These are phyloP conservation scores for Mycena floridula DNA, from an alignment of 768 basidiomycete species.

Conservation along the genomic window DNA sequence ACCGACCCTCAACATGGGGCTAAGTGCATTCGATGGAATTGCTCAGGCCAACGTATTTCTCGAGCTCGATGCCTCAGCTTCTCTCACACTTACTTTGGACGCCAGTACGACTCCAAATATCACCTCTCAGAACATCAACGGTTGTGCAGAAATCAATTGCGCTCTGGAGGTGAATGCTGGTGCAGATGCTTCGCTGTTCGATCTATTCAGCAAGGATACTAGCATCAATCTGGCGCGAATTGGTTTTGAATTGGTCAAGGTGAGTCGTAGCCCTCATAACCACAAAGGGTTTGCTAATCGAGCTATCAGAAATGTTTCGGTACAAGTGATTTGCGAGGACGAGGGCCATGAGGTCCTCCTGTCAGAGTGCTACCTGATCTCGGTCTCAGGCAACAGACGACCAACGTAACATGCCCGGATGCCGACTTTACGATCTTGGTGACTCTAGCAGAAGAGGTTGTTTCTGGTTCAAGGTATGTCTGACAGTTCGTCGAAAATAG, in stretches of 20 bases:
- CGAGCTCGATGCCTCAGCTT: conserved; percentile 16
- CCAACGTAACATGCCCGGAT: no score
- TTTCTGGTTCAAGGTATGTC: no score
- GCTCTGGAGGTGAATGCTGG: conserved; percentile 32
- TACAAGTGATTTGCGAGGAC: no score
- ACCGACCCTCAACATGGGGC: conserved; percentile 28
- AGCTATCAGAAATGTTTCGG: no score
- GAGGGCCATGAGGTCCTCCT: no score
- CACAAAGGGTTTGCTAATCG: no score
- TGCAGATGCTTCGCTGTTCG: conserved; percentile 33
- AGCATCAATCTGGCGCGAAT: conserved; percentile 27
- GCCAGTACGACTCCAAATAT: not conserved
- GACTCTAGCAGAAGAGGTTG: no score
- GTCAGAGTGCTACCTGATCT: no score
- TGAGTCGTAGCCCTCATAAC: not conserved
- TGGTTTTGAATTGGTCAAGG: conserved; percentile 31
- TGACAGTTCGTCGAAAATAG: no score
- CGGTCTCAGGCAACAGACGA: no score
- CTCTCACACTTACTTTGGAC: conserved; percentile 5
- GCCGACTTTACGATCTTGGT: no score
- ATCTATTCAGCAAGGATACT: conserved; percentile 27
- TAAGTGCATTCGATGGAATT: conserved; percentile 22
- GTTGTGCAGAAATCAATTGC: conserved; percentile 28
- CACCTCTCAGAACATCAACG: conserved; percentile 11
- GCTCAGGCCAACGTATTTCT: conserved; percentile 24